Conservation (phyloP, 2,329 filamentous ascomycete genomes). For the Scortechinia acanthostroma region DNA sequence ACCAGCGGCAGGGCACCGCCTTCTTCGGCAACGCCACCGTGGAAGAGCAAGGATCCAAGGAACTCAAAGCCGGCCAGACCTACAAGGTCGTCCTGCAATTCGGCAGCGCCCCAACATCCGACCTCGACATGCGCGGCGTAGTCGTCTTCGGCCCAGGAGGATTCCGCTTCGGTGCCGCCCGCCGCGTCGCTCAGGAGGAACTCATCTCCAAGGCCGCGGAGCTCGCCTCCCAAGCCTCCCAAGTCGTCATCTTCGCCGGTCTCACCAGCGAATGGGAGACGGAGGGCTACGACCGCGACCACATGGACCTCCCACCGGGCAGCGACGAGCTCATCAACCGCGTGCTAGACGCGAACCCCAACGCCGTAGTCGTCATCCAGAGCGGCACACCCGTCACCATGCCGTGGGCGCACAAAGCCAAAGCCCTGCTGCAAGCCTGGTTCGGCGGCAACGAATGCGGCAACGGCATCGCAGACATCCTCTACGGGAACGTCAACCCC, state of each 20-base stretch:
- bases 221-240: constrained; percentile 63
- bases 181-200: constrained; percentile 44
- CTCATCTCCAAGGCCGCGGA: constrained; percentile 62
- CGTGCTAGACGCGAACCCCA: constrained; percentile 59
- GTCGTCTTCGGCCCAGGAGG: constrained; percentile 49
- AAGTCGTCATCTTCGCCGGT: constrained; percentile 72
- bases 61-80: constrained; percentile 47
- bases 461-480: constrained; percentile 71
- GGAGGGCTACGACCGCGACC: constrained; percentile 71
- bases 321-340: constrained; percentile 65
- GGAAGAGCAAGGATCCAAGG: constrained; percentile 51
- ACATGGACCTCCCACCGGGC: constrained; percentile 69
- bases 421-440: constrained; percentile 69
- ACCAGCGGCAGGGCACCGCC: constrained; percentile 51
- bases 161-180: constrained; percentile 53
- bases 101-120: constrained; percentile 48
- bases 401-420: constrained; percentile 54
- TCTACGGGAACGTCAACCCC: constrained; percentile 70
- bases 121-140: constrained; percentile 35
- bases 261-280: constrained; percentile 78
- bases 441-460: constrained; percentile 83
- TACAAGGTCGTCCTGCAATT: constrained; percentile 56
- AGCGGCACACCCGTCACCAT: constrained; percentile 70
- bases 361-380: constrained; percentile 69
- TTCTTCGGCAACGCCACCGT: constrained; percentile 60